These are phyloP conservation scores for Platanthera zijinensis DNA, from an alignment of 106 monocot genomes.

Conservation along the genomic window DNA sequence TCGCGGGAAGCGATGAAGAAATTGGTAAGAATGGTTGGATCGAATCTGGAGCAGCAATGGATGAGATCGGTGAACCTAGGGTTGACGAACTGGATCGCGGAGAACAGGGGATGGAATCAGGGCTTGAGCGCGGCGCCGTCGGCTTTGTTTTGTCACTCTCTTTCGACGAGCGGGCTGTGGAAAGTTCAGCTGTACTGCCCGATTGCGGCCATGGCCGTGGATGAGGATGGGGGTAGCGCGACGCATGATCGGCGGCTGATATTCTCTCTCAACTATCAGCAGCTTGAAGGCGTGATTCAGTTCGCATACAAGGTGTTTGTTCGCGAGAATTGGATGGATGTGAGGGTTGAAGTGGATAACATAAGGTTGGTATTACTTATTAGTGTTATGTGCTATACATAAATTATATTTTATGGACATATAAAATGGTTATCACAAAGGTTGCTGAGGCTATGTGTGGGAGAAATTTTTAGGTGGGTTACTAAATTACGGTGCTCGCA, in stretches of 20 bases:
- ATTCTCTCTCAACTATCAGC: constrained; percentile 70
- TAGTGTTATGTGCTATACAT: background rate
- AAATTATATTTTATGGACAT: no score
- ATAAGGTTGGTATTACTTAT: constrained; percentile 24
- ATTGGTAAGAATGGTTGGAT: constrained; percentile 35
- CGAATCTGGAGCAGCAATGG: constrained; percentile 76
- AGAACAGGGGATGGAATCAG: constrained; percentile 24
- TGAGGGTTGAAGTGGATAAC: constrained; percentile 23
- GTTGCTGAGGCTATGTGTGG: no score
- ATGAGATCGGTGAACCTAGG: constrained; percentile 64
- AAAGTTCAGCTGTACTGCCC: constrained; percentile 82
- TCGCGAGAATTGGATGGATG: constrained; percentile 18
- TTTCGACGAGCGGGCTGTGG: constrained; percentile 53
- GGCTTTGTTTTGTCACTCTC: no score
- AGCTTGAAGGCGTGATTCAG: constrained; percentile 42
- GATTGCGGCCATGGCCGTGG: constrained; percentile 44
- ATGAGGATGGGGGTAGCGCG: constrained; percentile 18
- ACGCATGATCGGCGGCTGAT: constrained; percentile 49
- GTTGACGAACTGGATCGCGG: constrained; percentile 51
- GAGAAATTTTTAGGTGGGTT: no score
- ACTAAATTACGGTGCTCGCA: no score
- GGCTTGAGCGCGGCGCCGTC: no score
- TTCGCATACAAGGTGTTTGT: constrained; percentile 19
- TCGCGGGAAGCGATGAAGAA: constrained; percentile 7
- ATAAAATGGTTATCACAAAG: no score